phyloP scores from a whole-genome alignment of 768 basidiomycete species.

The Hygrocybe punicea region DNA sequence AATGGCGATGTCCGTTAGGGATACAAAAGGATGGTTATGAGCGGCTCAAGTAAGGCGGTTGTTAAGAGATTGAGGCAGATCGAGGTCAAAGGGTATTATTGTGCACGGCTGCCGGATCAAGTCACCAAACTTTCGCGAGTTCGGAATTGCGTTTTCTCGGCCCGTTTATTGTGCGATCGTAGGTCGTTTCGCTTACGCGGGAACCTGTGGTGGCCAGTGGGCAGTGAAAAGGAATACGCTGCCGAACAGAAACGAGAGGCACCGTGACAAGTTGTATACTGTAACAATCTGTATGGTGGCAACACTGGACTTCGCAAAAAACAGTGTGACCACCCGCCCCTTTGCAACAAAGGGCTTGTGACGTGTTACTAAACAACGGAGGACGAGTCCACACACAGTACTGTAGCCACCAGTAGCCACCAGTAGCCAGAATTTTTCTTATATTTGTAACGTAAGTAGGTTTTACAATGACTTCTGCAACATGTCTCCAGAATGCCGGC shows the following conservation, averaged over 20 bases:
- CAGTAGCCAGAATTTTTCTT: no score
- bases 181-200: not conserved
- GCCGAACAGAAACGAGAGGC: not conserved
- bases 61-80: not conserved
- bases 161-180: conserved; percentile 1
- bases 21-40: not conserved
- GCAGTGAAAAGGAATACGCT: not conserved
- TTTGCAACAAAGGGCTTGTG: no score
- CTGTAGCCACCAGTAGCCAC: no score
- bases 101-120: not conserved
- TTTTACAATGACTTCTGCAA: no score
- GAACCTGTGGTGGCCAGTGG: not conserved
- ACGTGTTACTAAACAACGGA: no score
- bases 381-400: no score
- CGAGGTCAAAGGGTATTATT: not conserved
- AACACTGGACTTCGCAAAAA: no score
- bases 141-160: conserved; percentile 1
- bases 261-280: not conserved
- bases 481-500: no score
- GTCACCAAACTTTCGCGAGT: conserved; percentile 1
- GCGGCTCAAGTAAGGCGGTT: not conserved
- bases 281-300: no score
- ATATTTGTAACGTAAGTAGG: no score
- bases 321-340: no score
- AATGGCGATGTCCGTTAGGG: not conserved